Evolutionary conservation across 805 yeast genomes (phyloP).

Genomic region (Torulaspora maleeae): DNA sequence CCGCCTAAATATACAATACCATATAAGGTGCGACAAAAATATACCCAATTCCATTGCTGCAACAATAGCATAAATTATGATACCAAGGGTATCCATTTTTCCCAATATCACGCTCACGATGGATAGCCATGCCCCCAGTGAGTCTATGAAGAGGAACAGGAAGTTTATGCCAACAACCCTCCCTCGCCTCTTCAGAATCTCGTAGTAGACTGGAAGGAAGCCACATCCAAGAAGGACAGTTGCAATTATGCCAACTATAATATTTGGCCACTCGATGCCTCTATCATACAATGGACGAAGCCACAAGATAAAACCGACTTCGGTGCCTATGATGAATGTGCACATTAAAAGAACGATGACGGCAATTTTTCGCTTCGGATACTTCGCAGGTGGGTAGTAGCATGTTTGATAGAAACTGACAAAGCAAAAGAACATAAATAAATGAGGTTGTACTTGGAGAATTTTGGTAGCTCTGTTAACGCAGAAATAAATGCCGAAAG

Average conservation of each 20-base stretch:
- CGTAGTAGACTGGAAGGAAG: constrained; percentile 83
- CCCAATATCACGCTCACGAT: constrained; percentile 59
- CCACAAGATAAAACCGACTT: constrained; percentile 70
- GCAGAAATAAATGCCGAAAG: constrained; percentile 80
- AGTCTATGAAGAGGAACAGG: constrained; percentile 67
- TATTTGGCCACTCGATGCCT: constrained; percentile 85
- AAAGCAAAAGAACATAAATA: constrained; percentile 66
- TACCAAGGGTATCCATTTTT: too few relatives aligned
- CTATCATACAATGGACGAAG: too few relatives aligned
- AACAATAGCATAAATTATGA: too few relatives aligned
- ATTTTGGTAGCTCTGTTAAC: constrained; percentile 68
- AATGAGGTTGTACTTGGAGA: constrained; percentile 79
- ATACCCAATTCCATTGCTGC: too few relatives aligned
- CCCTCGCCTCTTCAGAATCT: constrained; percentile 72
- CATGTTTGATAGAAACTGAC: constrained; percentile 65
- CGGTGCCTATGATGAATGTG: constrained; percentile 50
- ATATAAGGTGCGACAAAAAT: too few relatives aligned
- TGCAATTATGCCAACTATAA: constrained; percentile 77
- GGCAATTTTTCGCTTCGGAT: constrained; percentile 37
- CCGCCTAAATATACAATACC: too few relatives aligned
- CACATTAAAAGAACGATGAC: constrained; percentile 39
- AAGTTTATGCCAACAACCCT: constrained; percentile 87
- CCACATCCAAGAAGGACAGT: constrained; percentile 72
- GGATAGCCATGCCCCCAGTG: too few relatives aligned
- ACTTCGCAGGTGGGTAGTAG: constrained; percentile 63